Conservation (phyloP, 2,329 filamentous ascomycete species). For the Stromatinia cepivora region DNA sequence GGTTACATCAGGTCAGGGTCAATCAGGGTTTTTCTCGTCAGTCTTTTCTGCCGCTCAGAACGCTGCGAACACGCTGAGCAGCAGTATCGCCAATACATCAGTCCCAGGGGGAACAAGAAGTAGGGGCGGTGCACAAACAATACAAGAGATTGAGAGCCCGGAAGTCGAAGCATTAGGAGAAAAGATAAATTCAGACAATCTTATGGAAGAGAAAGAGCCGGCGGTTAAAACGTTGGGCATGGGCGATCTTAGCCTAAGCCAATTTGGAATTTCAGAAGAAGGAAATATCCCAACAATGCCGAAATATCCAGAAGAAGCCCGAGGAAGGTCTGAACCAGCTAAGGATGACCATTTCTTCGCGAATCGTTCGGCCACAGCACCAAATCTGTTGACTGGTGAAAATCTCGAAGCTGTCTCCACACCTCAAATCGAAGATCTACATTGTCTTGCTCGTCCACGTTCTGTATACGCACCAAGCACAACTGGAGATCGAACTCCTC, state of each 20-base stretch:
- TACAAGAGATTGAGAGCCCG: slow-evolving; percentile 37
- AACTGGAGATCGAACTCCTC: slow-evolving; percentile 63
- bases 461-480: slow-evolving; percentile 53
- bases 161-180: slow-evolving; percentile 41
- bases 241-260: slow-evolving; percentile 85
- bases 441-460: slow-evolving; percentile 43
- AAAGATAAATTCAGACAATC: slow-evolving; percentile 38
- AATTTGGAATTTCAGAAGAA: slow-evolving; percentile 73
- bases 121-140: slow-evolving; percentile 40
- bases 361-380: slow-evolving; percentile 10
- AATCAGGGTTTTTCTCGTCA: slow-evolving; percentile 84
- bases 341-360: slow-evolving; percentile 33
- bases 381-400: slow-evolving; percentile 25
- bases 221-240: slow-evolving; percentile 87
- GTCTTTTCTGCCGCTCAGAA: slow-evolving; percentile 92
- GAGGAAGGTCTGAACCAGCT: slow-evolving; percentile 33
- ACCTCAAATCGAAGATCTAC: slow-evolving; percentile 33
- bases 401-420: slow-evolving; percentile 30
- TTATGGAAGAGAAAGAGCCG: slow-evolving; percentile 60
- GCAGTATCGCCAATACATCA: slow-evolving; percentile 68
- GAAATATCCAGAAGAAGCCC: slow-evolving; percentile 50
- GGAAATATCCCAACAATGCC: slow-evolving; percentile 57
- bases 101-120: slow-evolving; percentile 53
- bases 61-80: slow-evolving; percentile 75
- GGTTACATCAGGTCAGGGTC: slow-evolving; percentile 45